A percentile compares a stretch with the other conserved stretches of the same genome.
These are phyloP conservation scores for Chondrostereum purpureum DNA, from an alignment of 1,284 basidiomycete genomes.

Conservation along the genomic window DNA sequence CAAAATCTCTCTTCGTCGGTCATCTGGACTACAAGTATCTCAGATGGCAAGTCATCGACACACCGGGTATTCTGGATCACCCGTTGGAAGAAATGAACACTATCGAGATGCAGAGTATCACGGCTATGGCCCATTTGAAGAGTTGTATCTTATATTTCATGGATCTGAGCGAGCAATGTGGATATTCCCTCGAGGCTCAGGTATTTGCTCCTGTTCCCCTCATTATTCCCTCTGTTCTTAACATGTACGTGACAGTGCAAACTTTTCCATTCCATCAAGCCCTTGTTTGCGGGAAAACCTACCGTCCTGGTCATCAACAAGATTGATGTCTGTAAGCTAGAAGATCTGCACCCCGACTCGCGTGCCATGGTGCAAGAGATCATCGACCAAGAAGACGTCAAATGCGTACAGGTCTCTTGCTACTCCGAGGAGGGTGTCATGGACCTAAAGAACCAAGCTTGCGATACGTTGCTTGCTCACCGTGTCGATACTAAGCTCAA, in stretches of 20 bases:
- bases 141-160: slow-evolving; percentile 93
- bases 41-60: slow-evolving; percentile 97
- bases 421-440: slow-evolving; percentile 95
- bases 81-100: slow-evolving; percentile 99
- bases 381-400: slow-evolving; percentile 64
- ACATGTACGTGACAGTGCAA: slow-evolving; percentile 59
- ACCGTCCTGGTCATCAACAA: slow-evolving; percentile 93
- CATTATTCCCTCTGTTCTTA: slow-evolving; percentile 1
- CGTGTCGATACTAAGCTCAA: slow-evolving; percentile 90
- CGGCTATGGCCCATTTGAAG: slow-evolving; percentile 89
- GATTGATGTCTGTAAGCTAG: slow-evolving; percentile 82
- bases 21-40: slow-evolving; percentile 98
- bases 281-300: slow-evolving; percentile 88
- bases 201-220: slow-evolving; percentile 32
- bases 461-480: slow-evolving; percentile 87
- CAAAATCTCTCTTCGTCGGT: slow-evolving; percentile 93
- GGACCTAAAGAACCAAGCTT: slow-evolving; percentile 88
- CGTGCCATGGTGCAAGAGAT: slow-evolving; percentile 82
- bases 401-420: slow-evolving; percentile 80
- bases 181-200: slow-evolving; percentile 91
- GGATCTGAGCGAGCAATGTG: slow-evolving; percentile 95
- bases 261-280: slow-evolving; percentile 97
- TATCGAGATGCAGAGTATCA: slow-evolving; percentile 98
- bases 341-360: slow-evolving; percentile 72
- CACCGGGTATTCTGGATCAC: slow-evolving; percentile 88